These are phyloP conservation scores for Tuber aestivum DNA, from an alignment of 495 filamentous ascomycete species.

Conservation along the genomic window DNA sequence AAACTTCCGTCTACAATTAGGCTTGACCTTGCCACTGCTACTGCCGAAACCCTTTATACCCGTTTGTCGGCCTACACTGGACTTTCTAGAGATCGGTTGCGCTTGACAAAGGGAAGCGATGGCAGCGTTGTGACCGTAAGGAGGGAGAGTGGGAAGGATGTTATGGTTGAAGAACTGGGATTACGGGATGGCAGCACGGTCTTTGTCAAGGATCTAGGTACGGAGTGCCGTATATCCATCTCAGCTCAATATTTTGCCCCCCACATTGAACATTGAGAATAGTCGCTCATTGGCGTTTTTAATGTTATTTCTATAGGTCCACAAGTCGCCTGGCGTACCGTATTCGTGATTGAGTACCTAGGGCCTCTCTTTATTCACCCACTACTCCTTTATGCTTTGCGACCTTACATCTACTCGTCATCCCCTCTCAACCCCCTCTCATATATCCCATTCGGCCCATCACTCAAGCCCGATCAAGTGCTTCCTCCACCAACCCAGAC, in stretches of 20 bases:
- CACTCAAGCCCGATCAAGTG: constrained; percentile 42
- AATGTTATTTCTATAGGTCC: constrained; percentile 53
- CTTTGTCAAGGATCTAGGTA: constrained; percentile 91
- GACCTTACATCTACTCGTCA: constrained; percentile 66
- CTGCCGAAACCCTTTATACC: constrained; percentile 48
- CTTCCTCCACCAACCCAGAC: constrained; percentile 49
- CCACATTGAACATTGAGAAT: neutral
- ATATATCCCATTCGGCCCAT: constrained; percentile 45
- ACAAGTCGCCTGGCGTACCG: constrained; percentile 88
- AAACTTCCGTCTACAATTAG: constrained; percentile 64
- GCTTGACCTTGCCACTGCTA: constrained; percentile 54
- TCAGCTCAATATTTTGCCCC: neutral
- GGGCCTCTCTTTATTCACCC: constrained; percentile 90
- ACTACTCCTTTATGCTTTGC: constrained; percentile 60
- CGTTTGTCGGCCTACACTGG: constrained; percentile 52
- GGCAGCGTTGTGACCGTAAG: constrained; percentile 63
- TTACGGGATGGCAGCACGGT: constrained; percentile 65
- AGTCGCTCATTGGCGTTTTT: constrained; percentile 4
- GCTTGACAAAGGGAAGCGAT: constrained; percentile 66
- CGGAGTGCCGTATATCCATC: constrained; percentile 42
- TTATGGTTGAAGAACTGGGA: constrained; percentile 57
- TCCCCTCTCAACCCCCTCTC: constrained; percentile 44
- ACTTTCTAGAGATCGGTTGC: constrained; percentile 56
- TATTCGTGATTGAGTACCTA: constrained; percentile 90
- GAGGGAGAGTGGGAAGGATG: constrained; percentile 55